Percentiles rank a stretch among this genome's conserved stretches.
Evolutionary conservation across 768 basidiomycete genomes (phyloP).

Genomic region (Lactarius tabidus): DNA sequence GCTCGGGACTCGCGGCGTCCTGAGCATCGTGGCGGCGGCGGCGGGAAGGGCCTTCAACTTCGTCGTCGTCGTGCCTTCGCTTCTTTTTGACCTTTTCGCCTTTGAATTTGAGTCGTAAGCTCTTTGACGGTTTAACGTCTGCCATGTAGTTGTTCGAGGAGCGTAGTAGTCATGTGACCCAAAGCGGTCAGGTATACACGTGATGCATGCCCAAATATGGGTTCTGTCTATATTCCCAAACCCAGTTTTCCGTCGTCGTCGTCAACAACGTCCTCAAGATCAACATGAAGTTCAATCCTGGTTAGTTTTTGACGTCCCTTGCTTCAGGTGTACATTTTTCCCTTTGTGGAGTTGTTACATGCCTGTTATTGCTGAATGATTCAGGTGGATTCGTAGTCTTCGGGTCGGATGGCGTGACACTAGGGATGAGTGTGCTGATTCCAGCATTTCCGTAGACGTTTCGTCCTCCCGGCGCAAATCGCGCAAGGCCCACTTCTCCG

Average conservation of each 20-base stretch:
- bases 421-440: conserved; percentile 33
- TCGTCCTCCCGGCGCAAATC: conserved; percentile 96
- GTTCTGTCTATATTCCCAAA: conserved; percentile 7
- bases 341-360: conserved; percentile 27
- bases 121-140: conserved; percentile 16
- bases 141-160: conserved; percentile 34
- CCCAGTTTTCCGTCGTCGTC: conserved; percentile 38
- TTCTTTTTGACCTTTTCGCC: conserved; percentile 85
- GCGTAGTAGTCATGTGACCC: conserved; percentile 1
- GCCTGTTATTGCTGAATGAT: conserved; percentile 29
- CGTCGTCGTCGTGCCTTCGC: conserved; percentile 55
- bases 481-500: conserved; percentile 96
- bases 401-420: conserved; percentile 9
- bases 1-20: conserved; percentile 65
- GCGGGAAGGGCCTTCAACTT: conserved; percentile 42
- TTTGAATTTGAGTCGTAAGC: conserved; percentile 74
- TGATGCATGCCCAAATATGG: conserved; percentile 25
- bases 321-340: conserved; percentile 25
- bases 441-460: conserved; percentile 50
- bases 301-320: conserved; percentile 47
- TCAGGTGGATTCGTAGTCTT: conserved; percentile 53
- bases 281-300: conserved; percentile 83
- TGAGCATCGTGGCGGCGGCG: conserved; percentile 46
- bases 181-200: not conserved
- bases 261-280: conserved; percentile 50